A percentile compares a stretch with the other conserved stretches of the same genome.
Conservation (phyloP, 2,329 filamentous ascomycete genomes). For the Exophiala xenobiotica region DNA sequence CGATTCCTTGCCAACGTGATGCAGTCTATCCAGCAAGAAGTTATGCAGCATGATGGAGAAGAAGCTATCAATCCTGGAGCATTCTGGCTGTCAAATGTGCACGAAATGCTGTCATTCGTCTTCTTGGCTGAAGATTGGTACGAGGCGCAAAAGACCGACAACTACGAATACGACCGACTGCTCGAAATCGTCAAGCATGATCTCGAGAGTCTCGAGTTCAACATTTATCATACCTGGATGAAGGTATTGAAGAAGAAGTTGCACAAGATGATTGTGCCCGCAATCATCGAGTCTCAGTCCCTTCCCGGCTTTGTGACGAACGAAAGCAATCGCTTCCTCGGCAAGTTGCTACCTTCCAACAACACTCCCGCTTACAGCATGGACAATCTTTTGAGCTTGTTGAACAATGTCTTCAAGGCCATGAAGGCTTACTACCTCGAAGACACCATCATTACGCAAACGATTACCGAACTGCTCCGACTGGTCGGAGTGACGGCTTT, state of each 20-base stretch:
- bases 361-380: constrained; percentile 96
- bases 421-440: constrained; percentile 99
- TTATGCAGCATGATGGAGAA: constrained; percentile 98
- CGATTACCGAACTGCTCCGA: constrained; percentile 86
- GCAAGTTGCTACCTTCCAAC: constrained; percentile 89
- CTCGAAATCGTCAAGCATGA: constrained; percentile 99
- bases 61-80: constrained; percentile 95
- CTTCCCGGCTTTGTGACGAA: constrained; percentile 98
- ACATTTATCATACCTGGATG: constrained; percentile 99
- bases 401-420: constrained; percentile 96
- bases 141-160: constrained; percentile 97
- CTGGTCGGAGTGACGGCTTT: constrained; percentile 97
- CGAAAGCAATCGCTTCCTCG: constrained; percentile 96
- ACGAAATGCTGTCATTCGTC: constrained; percentile 99
- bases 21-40: constrained; percentile 98
- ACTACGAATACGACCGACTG: constrained; percentile 96
- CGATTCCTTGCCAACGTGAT: constrained; percentile 98
- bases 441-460: constrained; percentile 92
- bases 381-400: constrained; percentile 92
- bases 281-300: constrained; percentile 98
- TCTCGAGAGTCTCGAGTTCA: constrained; percentile 96
- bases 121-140: constrained; percentile 99
- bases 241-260: constrained; percentile 99
- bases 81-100: constrained; percentile 98
- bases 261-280: constrained; percentile 99